Evolutionary conservation across 768 basidiomycete genomes (phyloP), one percentile per base, ranked within the genome.

Genomic region (Psilocybe cyanescens): DNA sequence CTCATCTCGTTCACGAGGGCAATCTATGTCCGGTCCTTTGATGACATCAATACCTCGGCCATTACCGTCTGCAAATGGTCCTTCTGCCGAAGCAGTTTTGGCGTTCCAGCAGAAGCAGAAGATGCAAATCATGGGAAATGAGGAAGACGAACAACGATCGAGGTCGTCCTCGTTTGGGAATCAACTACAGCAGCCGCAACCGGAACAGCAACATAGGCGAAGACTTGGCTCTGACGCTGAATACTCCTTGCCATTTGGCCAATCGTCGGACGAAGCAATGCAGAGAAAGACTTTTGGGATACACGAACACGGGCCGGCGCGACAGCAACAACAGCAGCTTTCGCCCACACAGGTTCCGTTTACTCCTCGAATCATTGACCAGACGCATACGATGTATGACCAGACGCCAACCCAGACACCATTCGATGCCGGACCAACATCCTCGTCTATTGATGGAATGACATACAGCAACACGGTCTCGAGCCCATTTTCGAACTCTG

Each of bases 401-500:
- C 66, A 66, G 44, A 46, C 59, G 11, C 56, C 44, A 28, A 49
- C 52, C 47, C 54, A 47, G 39, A 45, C 63, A n/a, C 67, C 67
- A 12, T 67, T 67, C 30, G 61, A 65, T 39, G 57, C 55, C 24
- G 50, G 46, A 14, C 44, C 58, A 7, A 35, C 56, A 37, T 52
- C 63, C 7, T 1, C 61, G 8, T 45, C 39, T 16, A 35, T 41
- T 9, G 67, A 65, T 8, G 53, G 19, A 4, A 49, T 59, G 46
- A 44, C 45, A 12, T 67, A 65, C 39, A 57, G 39, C 52, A 62
- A 56, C 53, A 14, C 57, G 1, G 62, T 67, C 29, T 64, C 67
- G 9, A 74, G 73, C 58, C 75, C 74, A 1, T 76, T 71, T 55
- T 65, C 73, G 14, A 71, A 62, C 29, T 58, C 64, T 3, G 63